Evolutionary conservation across 352 stramenopile species (phyloP), one percentile per base, ranked within the genome.

Genomic region (Pythium insidiosum): DNA sequence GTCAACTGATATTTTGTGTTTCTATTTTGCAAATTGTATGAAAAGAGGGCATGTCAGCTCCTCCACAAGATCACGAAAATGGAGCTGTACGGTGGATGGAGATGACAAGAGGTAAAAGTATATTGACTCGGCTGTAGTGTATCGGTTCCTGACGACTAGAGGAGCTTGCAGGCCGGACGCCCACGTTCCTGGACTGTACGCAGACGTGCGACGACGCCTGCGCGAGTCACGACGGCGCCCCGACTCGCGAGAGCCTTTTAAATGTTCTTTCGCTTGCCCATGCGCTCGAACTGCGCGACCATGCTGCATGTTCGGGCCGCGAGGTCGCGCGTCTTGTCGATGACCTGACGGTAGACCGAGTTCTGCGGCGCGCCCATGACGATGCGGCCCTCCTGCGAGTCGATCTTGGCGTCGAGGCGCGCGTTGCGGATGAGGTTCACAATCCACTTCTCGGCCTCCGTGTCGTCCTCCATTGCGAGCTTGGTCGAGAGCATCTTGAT

Each of bases 381-480:
- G 22, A 99, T 97, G 65, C 86, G 96, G 38, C 93, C 92, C 43
- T 97, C 81, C 58, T 97, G 82, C 18, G 93, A 97, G 76, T 99
- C 95, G 65, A 99, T 98, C 65, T 99, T 99, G 36, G 96, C 96
- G 69, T 99, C 94, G 16, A 98, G 68, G 39, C 95, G 84, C 12
- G 95, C 94, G 66, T 97, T 97, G 43, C 95, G 82, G 63, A 99
- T 99, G 41, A 99, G 66, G 76, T 99, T 97, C 20, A 99, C 96
- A 66, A 99, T 98, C 96, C 95, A 99, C 58, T 96, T 94, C 69
- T 99, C 96, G 10, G 96, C 95, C 41, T 96, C 87, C n/a, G 91
- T 82, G 47, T 95, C 73, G 56, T 98, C 84, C 28, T 87, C 72
- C 88, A 98, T 98, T 28, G 88, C 93, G 47, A 99, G 76, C 76